Conservation (phyloP, 1,139 yeast species). For the Yamadazyma membranifaciens region DNA sequence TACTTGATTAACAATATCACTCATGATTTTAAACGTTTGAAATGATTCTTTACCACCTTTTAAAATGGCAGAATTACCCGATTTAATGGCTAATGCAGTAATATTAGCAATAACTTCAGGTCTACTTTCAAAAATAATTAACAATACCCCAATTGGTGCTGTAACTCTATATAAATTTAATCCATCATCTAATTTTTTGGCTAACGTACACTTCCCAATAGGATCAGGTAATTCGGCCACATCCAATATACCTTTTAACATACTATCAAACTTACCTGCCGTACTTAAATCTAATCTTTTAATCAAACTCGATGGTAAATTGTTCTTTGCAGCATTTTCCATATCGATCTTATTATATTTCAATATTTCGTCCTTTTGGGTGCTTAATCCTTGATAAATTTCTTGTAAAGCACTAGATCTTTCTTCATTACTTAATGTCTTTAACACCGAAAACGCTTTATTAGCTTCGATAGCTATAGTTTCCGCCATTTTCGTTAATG, state of each 20-base stretch:
- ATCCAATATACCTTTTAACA: constrained; percentile 93
- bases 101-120: constrained; percentile 99
- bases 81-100: constrained; percentile 90
- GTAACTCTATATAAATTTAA: constrained; percentile 78
- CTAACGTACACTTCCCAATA: constrained; percentile 79
- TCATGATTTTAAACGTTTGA: constrained; percentile 81
- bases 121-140: constrained; percentile 92
- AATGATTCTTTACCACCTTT: constrained; percentile 96
- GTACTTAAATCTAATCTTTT: constrained; percentile 80
- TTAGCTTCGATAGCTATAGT: constrained; percentile 75
- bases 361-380: constrained; percentile 59
- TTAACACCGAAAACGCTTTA: constrained; percentile 72
- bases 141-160: constrained; percentile 90
- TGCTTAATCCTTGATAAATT: constrained; percentile 66
- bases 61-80: constrained; percentile 92
- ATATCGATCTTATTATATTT: constrained; percentile 75
- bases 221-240: constrained; percentile 90
- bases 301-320: constrained; percentile 66
- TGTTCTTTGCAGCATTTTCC: constrained; percentile 58
- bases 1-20: constrained; percentile 64
- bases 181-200: constrained; percentile 83
- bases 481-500: constrained; percentile 12
- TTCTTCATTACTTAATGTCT: constrained; percentile 70
- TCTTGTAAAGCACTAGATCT: constrained; percentile 71
- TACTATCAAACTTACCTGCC: constrained; percentile 83